A percentile compares a stretch with the other conserved stretches of the same genome.
Evolutionary conservation across 371 early-diverging fungal species (phyloP).

Genomic region (Rhizopus sp.): DNA sequence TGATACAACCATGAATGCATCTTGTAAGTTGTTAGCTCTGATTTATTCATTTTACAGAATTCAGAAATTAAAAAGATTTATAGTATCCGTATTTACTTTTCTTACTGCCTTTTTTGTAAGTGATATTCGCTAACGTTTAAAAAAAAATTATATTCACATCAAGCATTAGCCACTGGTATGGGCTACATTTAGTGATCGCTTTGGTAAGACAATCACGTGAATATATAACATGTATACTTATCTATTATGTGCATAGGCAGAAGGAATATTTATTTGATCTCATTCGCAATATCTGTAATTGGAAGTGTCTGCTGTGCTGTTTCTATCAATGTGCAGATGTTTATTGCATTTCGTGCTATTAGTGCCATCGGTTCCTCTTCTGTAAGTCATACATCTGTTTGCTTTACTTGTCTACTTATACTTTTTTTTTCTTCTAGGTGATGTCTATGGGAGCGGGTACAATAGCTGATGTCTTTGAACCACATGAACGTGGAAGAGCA

Average conservation of each 20-base stretch:
- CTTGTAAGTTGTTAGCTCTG: slow-evolving; percentile 18
- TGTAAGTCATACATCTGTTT: slow-evolving; percentile 15
- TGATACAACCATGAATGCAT: slow-evolving; percentile 45
- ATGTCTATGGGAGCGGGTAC: slow-evolving; percentile 52
- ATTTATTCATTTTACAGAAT: no score
- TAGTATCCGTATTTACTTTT: slow-evolving; percentile 35
- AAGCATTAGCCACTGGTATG: slow-evolving; percentile 34
- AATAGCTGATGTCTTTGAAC: slow-evolving; percentile 43
- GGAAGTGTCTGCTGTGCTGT: slow-evolving; percentile 40
- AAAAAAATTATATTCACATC: neutral
- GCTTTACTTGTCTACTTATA: no score
- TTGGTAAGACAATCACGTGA: slow-evolving; percentile 16
- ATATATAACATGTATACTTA: neutral
- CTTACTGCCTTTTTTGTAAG: slow-evolving; percentile 39
- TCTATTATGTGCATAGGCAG: slow-evolving; percentile 24
- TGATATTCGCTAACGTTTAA: neutral
- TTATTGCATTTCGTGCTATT: slow-evolving; percentile 40
- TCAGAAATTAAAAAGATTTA: neutral
- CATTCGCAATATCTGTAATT: slow-evolving; percentile 31
- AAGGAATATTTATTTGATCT: slow-evolving; percentile 41
- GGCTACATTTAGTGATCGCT: slow-evolving; percentile 39
- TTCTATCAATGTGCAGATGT: slow-evolving; percentile 44
- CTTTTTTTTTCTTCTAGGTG: slow-evolving; percentile 16
- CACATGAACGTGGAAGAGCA: slow-evolving; percentile 42
- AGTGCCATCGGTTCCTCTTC: slow-evolving; percentile 44